phyloP scores from a whole-genome alignment of 495 filamentous ascomycete genomes.

The Aspergillus sparsus region DNA sequence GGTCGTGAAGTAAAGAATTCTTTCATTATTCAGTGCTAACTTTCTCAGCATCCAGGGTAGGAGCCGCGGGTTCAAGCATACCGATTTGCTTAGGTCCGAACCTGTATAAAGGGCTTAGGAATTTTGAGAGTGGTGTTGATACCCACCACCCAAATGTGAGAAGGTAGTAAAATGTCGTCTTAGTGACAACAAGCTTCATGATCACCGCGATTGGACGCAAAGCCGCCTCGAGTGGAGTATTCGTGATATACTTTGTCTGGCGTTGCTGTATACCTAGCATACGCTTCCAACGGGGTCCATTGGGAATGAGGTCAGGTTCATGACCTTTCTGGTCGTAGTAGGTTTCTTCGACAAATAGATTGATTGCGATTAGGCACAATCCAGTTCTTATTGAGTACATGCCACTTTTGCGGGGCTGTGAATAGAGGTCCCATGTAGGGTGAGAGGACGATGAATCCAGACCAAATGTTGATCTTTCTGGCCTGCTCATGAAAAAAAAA shows the following conservation, averaged over 20 bases:
- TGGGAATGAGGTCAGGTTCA: conserved; percentile 36
- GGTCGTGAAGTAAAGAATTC: conserved; percentile 62
- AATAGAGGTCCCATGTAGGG: conserved; percentile 63
- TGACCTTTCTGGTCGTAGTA: conserved; percentile 53
- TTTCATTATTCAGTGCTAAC: conserved; percentile 14
- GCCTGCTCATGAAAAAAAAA: conserved; percentile 67
- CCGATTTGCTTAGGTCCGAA: conserved; percentile 57
- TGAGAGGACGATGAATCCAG: conserved; percentile 51
- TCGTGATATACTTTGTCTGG: conserved; percentile 29
- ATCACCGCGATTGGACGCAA: conserved; percentile 49
- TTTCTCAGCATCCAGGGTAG: neutral
- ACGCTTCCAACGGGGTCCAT: conserved; percentile 43
- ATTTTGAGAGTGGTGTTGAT: conserved; percentile 65
- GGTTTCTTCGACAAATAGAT: conserved; percentile 59
- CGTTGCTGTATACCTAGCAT: conserved; percentile 53
- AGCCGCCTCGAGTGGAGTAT: conserved; percentile 47
- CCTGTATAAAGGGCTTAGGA: conserved; percentile 54
- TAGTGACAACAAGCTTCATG: conserved; percentile 52
- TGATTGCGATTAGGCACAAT: conserved; percentile 47
- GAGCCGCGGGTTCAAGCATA: conserved; percentile 16
- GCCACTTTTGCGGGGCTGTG: conserved; percentile 54
- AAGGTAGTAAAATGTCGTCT: conserved; percentile 55
- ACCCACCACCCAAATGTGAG: conserved; percentile 61
- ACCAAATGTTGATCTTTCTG: conserved; percentile 65
- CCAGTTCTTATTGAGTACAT: conserved; percentile 53